These are phyloP conservation scores for Oehlia diaphana DNA, from an alignment of 192 early-diverging fungal species.

Conservation along the genomic window DNA sequence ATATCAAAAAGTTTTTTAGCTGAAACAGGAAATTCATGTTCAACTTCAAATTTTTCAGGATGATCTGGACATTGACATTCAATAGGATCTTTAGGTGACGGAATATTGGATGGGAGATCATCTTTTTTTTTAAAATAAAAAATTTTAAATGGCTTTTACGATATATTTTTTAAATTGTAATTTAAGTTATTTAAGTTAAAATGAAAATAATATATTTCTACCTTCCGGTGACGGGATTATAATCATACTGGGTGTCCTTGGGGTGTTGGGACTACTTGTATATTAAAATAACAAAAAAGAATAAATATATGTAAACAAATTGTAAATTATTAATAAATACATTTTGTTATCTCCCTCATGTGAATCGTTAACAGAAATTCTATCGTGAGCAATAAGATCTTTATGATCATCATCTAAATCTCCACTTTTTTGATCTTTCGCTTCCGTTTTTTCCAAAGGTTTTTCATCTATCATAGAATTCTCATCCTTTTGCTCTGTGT, in stretches of 20 bases:
- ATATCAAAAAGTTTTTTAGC: conserved; percentile 64
- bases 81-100: conserved; percentile 48
- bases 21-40: conserved; percentile 50
- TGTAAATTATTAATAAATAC: neutral
- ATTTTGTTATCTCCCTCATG: neutral
- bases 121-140: conserved; percentile 21
- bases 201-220: neutral
- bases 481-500: neutral
- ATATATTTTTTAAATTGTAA: too few species aligned
- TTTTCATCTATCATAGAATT: neutral
- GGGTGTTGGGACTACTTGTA: neutral
- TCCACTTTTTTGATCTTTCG: neutral
- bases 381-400: neutral
- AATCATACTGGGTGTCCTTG: neutral
- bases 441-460: neutral
- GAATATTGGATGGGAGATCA: conserved; percentile 50
- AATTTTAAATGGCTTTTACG: too few species aligned
- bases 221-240: neutral
- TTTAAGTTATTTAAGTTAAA: neutral
- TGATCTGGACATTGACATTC: conserved; percentile 68
- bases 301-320: neutral
- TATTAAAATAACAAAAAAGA: neutral
- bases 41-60: conserved; percentile 60
- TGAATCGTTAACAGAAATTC: neutral
- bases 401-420: neutral